These are phyloP conservation scores for Ciborinia camelliae DNA, from an alignment of 2,329 filamentous ascomycete species.

Conservation along the genomic window DNA sequence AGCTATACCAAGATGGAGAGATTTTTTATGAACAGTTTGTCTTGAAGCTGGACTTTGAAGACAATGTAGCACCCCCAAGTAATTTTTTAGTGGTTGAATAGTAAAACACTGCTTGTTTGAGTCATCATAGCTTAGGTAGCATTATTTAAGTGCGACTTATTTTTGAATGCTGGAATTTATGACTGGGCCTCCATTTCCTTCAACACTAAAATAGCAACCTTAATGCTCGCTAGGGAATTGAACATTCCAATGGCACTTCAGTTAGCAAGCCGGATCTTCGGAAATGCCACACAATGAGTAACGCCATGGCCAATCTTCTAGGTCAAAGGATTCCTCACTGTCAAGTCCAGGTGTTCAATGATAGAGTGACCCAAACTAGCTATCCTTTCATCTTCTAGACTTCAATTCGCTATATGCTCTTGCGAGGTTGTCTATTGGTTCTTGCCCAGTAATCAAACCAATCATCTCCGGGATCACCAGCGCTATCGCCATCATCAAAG, in stretches of 20 bases:
- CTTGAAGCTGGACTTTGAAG: not conserved
- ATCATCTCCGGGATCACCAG: constrained; percentile 9
- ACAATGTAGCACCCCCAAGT: too few relatives aligned
- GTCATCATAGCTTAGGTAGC: too few relatives aligned
- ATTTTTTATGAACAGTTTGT: not conserved
- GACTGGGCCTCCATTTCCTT: too few relatives aligned
- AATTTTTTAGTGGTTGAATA: not conserved
- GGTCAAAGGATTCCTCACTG: not conserved
- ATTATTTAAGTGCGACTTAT: not conserved
- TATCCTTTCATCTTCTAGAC: too few relatives aligned
- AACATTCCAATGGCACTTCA: too few relatives aligned
- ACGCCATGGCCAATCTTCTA: too few relatives aligned
- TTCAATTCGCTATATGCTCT: not conserved
- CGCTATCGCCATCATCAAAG: not conserved
- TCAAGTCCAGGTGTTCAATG: too few relatives aligned
- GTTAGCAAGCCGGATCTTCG: too few relatives aligned
- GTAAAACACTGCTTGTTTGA: not conserved
- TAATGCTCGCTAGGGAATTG: too few relatives aligned
- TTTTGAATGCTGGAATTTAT: not conserved
- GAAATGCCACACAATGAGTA: too few relatives aligned
- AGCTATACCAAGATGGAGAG: not conserved
- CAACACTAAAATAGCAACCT: too few relatives aligned
- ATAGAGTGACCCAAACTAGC: not conserved
- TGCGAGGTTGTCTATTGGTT: not conserved
- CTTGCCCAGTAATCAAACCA: constrained; percentile 10